These are phyloP conservation scores for Chrysosphaeria jannelii DNA, from an alignment of 2,329 filamentous ascomycete genomes.

Conservation along the genomic window DNA sequence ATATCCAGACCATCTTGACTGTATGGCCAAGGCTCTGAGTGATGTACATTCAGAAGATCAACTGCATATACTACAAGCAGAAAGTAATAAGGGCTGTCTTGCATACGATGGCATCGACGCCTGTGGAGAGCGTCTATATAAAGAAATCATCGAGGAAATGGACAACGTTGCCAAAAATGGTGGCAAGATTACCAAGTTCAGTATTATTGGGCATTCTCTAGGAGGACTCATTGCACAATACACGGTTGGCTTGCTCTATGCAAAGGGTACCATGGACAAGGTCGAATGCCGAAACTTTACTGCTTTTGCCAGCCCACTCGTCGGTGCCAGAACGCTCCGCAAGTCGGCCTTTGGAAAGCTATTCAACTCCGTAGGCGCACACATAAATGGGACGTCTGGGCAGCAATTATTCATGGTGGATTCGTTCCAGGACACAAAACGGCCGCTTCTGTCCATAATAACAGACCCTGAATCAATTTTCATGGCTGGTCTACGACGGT, in stretches of 20 bases:
- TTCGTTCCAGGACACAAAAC: constrained; percentile 53
- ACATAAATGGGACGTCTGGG: constrained; percentile 56
- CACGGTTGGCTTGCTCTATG: constrained; percentile 54
- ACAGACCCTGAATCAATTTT: constrained; percentile 69
- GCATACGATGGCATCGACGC: constrained; percentile 41
- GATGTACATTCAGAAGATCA: constrained; percentile 27
- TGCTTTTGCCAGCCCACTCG: constrained; percentile 65
- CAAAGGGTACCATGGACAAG: constrained; percentile 48
- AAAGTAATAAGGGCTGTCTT: constrained; percentile 42
- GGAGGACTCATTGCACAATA: constrained; percentile 71
- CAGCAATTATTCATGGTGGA: constrained; percentile 72
- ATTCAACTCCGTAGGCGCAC: constrained; percentile 62
- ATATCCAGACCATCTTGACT: constrained; percentile 41
- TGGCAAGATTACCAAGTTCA: constrained; percentile 49
- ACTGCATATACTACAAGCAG: constrained; percentile 39
- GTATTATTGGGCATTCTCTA: constrained; percentile 67
- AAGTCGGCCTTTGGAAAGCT: constrained; percentile 31
- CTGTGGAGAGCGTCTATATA: constrained; percentile 34
- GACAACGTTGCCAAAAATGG: constrained; percentile 26
- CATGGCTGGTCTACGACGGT: constrained; percentile 44
- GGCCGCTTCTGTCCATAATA: constrained; percentile 50
- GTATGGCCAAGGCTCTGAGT: constrained; percentile 33
- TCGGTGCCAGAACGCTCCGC: constrained; percentile 42
- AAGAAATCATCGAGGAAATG: constrained; percentile 28
- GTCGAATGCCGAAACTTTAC: constrained; percentile 77